A percentile compares a stretch with the other conserved stretches of the same genome.
Conservation (phyloP, 2,329 filamentous ascomycete genomes). For the Curvularia hawaiiensis region DNA sequence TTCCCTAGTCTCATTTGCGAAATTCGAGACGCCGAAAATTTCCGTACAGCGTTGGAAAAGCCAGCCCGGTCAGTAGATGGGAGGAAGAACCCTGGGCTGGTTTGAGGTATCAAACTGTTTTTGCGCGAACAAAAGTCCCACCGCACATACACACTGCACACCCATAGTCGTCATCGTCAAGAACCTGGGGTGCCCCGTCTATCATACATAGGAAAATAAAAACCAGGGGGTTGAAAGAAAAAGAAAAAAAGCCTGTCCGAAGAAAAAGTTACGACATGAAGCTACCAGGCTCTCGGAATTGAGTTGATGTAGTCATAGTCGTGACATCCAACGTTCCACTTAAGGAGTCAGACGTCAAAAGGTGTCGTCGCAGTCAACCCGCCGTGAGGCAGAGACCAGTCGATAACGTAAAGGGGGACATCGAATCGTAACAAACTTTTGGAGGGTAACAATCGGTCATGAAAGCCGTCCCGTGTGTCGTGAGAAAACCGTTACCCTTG, state of each 20-base stretch:
- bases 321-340: constrained; percentile 31
- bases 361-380: constrained; percentile 17
- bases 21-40: constrained; percentile 21
- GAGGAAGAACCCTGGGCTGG: constrained; percentile 22
- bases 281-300: constrained; percentile 19
- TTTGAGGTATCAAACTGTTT: constrained; percentile 38
- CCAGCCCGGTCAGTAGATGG: constrained; percentile 18
- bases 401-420: constrained; percentile 22
- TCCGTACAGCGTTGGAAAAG: constrained; percentile 16
- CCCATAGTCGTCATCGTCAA: constrained; percentile 32
- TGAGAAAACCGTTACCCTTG: constrained; percentile 38
- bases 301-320: constrained; percentile 12
- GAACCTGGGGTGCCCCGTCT: constrained; percentile 40
- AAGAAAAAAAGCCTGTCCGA: background rate
- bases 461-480: constrained; percentile 38
- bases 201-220: constrained; percentile 37
- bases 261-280: background rate
- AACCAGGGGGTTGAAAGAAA: constrained; percentile 21
- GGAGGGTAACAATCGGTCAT: constrained; percentile 38
- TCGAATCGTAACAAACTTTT: constrained; percentile 45
- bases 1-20: constrained; percentile 1
- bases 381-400: constrained; percentile 12
- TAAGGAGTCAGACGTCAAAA: constrained; percentile 36
- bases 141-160: constrained; percentile 19
- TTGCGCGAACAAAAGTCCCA: constrained; percentile 27